Conservation (phyloP, 306 rosid species). For the Senna tora region DNA sequence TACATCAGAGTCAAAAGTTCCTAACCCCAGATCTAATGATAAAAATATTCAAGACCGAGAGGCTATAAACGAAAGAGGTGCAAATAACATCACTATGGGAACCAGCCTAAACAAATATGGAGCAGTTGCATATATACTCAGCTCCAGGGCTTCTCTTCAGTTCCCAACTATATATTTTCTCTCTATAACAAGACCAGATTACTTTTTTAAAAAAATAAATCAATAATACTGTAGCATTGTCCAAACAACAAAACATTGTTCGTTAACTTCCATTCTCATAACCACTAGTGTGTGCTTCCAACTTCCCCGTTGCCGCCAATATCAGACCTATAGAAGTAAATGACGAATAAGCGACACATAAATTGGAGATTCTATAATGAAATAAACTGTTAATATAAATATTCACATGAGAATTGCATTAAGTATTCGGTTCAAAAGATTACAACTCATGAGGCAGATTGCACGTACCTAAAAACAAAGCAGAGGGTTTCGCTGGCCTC, state of each 20-base stretch:
- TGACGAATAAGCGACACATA: background rate
- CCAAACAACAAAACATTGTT: background rate
- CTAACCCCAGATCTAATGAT: background rate
- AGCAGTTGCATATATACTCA: slow-evolving; percentile 22
- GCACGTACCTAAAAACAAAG: slow-evolving; percentile 76
- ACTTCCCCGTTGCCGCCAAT: slow-evolving; percentile 82
- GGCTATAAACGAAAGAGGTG: background rate
- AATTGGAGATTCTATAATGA: slow-evolving; percentile 7
- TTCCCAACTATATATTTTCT: slow-evolving; percentile 25
- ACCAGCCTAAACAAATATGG: slow-evolving; percentile 30
- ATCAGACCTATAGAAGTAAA: slow-evolving; percentile 76
- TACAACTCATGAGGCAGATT: slow-evolving; percentile 13
- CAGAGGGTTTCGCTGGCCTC: slow-evolving; percentile 87
- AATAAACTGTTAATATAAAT: slow-evolving; percentile 5
- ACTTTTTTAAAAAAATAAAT: slow-evolving; percentile 38
- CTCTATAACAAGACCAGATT: slow-evolving; percentile 22
- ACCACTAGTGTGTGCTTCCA: slow-evolving; percentile 60
- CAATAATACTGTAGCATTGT: slow-evolving; percentile 3
- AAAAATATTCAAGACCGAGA: slow-evolving; percentile 16
- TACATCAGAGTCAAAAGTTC: slow-evolving; percentile 1
- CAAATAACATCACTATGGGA: slow-evolving; percentile 25
- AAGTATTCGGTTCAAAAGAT: background rate
- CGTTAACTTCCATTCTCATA: slow-evolving; percentile 63
- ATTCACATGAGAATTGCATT: slow-evolving; percentile 25
- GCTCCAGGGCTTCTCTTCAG: slow-evolving; percentile 26